phyloP scores from a whole-genome alignment of 2,329 filamentous ascomycete genomes.

The Emmonsiellopsis sp. region DNA sequence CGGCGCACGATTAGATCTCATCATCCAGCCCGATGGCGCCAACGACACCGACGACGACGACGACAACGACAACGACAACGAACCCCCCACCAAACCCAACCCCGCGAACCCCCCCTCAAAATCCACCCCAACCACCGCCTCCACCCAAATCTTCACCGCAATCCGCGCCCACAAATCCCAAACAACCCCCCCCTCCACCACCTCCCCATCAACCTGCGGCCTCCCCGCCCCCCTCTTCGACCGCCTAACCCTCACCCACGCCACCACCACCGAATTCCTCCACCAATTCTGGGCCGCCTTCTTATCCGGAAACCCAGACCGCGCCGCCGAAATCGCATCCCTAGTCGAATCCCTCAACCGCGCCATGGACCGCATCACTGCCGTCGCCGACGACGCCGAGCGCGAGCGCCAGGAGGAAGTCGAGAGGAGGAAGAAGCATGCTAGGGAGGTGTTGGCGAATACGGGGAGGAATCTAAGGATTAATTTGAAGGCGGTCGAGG shows the following conservation, averaged over 20 bases:
- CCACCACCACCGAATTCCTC: conserved; percentile 90
- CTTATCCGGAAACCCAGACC: conserved; percentile 73
- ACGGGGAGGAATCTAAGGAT: conserved; percentile 66
- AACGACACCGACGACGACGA: conserved; percentile 58
- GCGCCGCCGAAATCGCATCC: conserved; percentile 69
- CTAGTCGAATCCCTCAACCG: conserved; percentile 72
- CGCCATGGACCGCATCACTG: conserved; percentile 68
- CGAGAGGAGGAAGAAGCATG: conserved; percentile 57
- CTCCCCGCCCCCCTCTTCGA: conserved; percentile 47
- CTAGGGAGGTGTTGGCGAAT: conserved; percentile 58
- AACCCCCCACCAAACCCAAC: conserved; percentile 28
- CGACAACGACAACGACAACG: conserved; percentile 48
- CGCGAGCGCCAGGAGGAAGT: conserved; percentile 59
- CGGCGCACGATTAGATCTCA: conserved; percentile 59
- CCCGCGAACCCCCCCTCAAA: conserved; percentile 56
- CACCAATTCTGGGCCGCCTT: conserved; percentile 95
- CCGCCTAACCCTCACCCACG: conserved; percentile 65
- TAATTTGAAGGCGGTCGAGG: conserved; percentile 56
- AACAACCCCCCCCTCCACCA: conserved; percentile 28
- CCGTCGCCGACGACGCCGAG: conserved; percentile 73
- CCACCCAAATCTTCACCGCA: conserved; percentile 49
- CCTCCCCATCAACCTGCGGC: conserved; percentile 32
- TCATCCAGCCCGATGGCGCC: conserved; percentile 42
- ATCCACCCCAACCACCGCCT: conserved; percentile 47
- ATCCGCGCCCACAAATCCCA: conserved; percentile 49